A percentile compares a stretch with the other conserved stretches of the same genome.
Conservation (phyloP, 805 yeast species). For the Yarrowia sp. region DNA sequence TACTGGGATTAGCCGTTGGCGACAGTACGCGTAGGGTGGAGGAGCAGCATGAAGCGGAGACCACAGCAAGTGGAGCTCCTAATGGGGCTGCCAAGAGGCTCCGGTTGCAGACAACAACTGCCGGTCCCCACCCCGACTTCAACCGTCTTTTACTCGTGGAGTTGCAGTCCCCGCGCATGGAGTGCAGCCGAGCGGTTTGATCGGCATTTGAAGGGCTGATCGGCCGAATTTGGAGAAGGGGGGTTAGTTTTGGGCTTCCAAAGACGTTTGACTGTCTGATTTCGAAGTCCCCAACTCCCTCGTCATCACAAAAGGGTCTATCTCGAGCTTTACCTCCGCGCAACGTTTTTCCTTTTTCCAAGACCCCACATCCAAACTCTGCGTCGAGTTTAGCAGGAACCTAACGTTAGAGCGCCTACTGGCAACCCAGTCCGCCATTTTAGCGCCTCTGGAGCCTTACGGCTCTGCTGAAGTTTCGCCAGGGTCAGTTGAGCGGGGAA, state of each 20-base stretch:
- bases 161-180: constrained; percentile 12
- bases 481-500: constrained; percentile 20
- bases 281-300: too few species aligned
- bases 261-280: too few species aligned
- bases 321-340: not conserved
- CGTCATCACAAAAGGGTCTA: not conserved
- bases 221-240: not conserved
- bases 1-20: constrained; percentile 10
- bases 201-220: constrained; percentile 7
- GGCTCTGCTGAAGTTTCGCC: too few species aligned
- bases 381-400: not conserved
- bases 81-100: not conserved
- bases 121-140: constrained; percentile 4
- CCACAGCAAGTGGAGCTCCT: too few species aligned
- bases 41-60: constrained; percentile 3
- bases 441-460: too few species aligned
- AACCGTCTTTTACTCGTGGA: not conserved
- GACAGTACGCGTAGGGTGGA: constrained; percentile 14
- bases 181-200: not conserved
- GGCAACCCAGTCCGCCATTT: not conserved
- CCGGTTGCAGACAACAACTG: too few species aligned
- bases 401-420: not conserved
- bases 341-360: not conserved
- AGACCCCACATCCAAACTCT: constrained; percentile 1
- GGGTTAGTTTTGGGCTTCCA: too few species aligned